Base-by-base conservation (phyloP, 2,329 filamentous ascomycete species). In the Sarocladiaceae sp. region DNA sequence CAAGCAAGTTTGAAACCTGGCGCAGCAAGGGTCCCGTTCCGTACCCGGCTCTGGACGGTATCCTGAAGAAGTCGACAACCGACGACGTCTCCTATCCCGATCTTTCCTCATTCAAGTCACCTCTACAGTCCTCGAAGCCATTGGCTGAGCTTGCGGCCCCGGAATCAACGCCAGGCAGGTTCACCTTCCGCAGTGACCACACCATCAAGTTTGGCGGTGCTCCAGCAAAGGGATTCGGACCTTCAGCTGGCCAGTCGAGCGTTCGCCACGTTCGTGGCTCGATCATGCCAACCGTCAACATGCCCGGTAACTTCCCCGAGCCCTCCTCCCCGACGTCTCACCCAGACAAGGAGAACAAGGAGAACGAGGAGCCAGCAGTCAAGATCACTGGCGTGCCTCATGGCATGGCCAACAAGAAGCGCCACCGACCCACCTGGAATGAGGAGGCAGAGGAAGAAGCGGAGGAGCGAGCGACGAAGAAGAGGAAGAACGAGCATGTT, bases 391-490 rank as follows among this genome's bases (percentile, higher is more conserved):
- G 70, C 31, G 70, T 79, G 29, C 69, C 76, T 3, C 80, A 83
- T 52, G 80, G 80, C 15, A 75, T 84, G 63, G 61, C 68, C 6
- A 83, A 78, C 64, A 83, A 84, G 69, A 84, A 82, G 63, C 75
- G 80, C 20, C 71, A 74, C 53, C 71, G 80, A n/a, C 71, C 72
- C 13, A 72, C 63, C 43, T 43, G 40, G 40, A 72, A 70, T 39
- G 76, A 79, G 33, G 77, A 80, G 44, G 69, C 69, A 0, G 71
- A 74, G 42, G 59, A 67, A 35, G 67, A 73, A 48, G 70, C 64
- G 3, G 61, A 58, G 2, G 65, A 72, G 47, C 72, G 75, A 12
- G 73, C 72, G 2, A 64, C 70, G 20, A 83, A 83, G 70, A 82
- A 81, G 64, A 70, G 69, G 31, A 78, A 73, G 63, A 66, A 69